phyloP scores from a whole-genome alignment of 768 basidiomycete species.

The Candolleomyces aberdarensis region DNA sequence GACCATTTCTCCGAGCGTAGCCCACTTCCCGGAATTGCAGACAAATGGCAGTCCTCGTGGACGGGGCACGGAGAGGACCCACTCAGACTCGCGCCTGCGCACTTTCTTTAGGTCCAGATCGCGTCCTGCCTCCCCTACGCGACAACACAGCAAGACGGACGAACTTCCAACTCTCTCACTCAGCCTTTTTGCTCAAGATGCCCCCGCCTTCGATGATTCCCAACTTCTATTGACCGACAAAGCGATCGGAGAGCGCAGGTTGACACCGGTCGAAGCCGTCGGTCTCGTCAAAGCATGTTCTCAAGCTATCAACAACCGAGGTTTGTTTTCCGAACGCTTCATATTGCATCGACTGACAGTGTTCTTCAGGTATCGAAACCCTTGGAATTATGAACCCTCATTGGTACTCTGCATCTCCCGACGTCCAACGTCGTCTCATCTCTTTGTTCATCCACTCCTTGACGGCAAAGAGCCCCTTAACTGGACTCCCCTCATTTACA shows the following conservation, averaged over 20 bases:
- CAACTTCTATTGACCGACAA: conserved; percentile 42
- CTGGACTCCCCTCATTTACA: conserved; percentile 49
- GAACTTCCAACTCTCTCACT: not conserved
- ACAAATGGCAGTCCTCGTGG: conserved; percentile 15
- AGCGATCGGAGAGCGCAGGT: conserved; percentile 52
- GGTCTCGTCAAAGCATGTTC: conserved; percentile 65
- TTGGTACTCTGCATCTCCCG: conserved; percentile 74
- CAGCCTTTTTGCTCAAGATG: not conserved
- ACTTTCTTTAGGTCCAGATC: conserved; percentile 10
- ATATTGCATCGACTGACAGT: conserved; percentile 6
- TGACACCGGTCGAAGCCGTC: conserved; percentile 63
- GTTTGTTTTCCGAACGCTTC: conserved; percentile 34
- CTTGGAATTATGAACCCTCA: conserved; percentile 85
- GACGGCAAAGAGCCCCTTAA: conserved; percentile 46
- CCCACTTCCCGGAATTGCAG: conserved; percentile 32
- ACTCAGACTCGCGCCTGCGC: conserved; percentile 42
- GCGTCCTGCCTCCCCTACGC: not conserved
- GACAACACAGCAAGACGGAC: not conserved
- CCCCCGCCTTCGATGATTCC: conserved; percentile 3
- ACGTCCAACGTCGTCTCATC: conserved; percentile 64
- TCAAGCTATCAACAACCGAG: conserved; percentile 60
- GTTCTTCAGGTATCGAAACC: conserved; percentile 64
- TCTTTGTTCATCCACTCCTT: conserved; percentile 71
- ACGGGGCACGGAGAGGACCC: conserved; percentile 32
- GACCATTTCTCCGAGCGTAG: conserved; percentile 36